Base-by-base conservation (phyloP, 345 rosid genomes). In the Aquilaria yunnanensis region DNA sequence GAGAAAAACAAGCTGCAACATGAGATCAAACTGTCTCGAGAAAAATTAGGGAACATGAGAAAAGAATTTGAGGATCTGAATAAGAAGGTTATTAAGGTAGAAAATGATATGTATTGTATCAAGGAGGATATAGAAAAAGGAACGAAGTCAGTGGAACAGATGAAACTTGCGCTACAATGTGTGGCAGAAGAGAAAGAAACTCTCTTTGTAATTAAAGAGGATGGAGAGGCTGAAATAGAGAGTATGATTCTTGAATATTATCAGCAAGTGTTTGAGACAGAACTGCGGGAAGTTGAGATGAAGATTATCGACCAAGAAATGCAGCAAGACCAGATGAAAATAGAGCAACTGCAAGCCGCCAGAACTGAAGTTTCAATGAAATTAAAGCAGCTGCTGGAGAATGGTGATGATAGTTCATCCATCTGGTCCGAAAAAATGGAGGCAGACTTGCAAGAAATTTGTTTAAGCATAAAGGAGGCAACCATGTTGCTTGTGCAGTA, bases 1-100 rank as follows among this genome's bases (percentile, higher is more conserved):
- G 85, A 88, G 71, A 90, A 90, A 74, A 81, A 75, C 62, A 88
- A 81, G 70, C 78, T 94, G 58, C 95, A 88, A 37, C 74, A 64
- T 3, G 93, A 88, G 72, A 74, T 86, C 62, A 76, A 78, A 60
- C 56, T 67, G 47, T 82, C 77, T 31, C 74, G 86, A 16, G 99
- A 87, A 65, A 83, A 72, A 60, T 79, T 90, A 9, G 79, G 54
- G 34, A 51, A 43, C 10, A 64, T 77, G 3, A 87, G 67, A 79
- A 72, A 69, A 45, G 88, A 85, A 62, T 32, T 76, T 11, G 86
- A 78, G 23, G 86, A 65, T 13, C 59, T 73, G 74, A 72, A 51
- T 9, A 77, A 73, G 67, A 84, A 77, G 64, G 59, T 60, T 5
- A 7, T 41, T 56, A 85, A 82, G 72, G 72, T 76, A 3, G 82